Conservation (phyloP, 2,329 filamentous ascomycete species). For the Rasamsonia emersonii region DNA sequence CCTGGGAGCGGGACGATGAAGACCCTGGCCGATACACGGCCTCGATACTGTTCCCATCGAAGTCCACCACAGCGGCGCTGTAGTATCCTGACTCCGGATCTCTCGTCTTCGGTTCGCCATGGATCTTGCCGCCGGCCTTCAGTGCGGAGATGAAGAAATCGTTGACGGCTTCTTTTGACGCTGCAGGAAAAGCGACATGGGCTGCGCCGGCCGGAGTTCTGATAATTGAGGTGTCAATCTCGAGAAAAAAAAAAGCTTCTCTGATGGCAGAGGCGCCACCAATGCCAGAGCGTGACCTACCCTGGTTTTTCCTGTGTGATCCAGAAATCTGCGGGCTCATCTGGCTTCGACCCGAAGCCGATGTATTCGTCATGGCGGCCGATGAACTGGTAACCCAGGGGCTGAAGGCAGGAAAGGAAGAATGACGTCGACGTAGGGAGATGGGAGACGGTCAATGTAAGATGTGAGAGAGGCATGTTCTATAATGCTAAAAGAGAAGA, state of each 20-base stretch:
- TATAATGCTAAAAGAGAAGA: conserved; percentile 7
- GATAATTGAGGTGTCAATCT: no score
- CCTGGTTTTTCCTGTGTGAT: conserved; percentile 53
- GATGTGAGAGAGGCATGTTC: conserved; percentile 53
- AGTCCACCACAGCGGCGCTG: conserved; percentile 60
- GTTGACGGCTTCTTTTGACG: conserved; percentile 56
- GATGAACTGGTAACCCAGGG: conserved; percentile 66
- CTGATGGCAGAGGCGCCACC: no score
- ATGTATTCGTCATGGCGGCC: conserved; percentile 53
- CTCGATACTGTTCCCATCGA: conserved; percentile 78
- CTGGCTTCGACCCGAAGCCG: conserved; percentile 51
- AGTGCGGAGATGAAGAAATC: conserved; percentile 64
- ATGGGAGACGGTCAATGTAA: conserved; percentile 63
- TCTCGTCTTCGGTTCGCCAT: conserved; percentile 47
- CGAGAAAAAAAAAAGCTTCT: no score
- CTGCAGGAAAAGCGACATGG: conserved; percentile 61
- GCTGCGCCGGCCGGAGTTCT: conserved; percentile 45
- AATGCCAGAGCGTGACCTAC: conserved; percentile 31
- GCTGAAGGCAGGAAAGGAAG: conserved; percentile 69
- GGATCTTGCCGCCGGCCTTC: conserved; percentile 53
- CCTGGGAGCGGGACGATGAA: conserved; percentile 19
- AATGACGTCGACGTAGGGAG: conserved; percentile 74
- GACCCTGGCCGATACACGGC: conserved; percentile 51
- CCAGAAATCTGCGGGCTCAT: conserved; percentile 51
- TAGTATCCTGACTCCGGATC: conserved; percentile 49